Percentiles rank a stretch among this genome's conserved stretches.
Evolutionary conservation across 2,329 filamentous ascomycete species (phyloP).

Genomic region (Pseudogymnoascus sp.): DNA sequence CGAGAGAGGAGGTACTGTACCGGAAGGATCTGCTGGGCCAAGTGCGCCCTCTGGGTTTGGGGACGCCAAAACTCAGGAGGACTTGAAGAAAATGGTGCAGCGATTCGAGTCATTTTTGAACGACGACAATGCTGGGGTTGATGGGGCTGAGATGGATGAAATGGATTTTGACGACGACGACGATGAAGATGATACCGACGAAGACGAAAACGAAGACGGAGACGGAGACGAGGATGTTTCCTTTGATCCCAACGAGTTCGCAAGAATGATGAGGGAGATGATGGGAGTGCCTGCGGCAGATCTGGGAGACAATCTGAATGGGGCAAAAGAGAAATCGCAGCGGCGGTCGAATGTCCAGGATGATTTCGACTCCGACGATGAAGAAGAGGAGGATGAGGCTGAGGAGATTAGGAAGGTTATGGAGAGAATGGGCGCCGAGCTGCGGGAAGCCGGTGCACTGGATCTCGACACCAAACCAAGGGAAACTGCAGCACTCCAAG

Average conservation of each 20-base stretch:
- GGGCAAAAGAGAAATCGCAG: not conserved
- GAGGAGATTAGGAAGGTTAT: conserved; percentile 58
- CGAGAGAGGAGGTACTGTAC: conserved; percentile 28
- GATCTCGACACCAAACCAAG: conserved; percentile 37
- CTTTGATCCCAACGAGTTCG: conserved; percentile 69
- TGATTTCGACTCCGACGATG: conserved; percentile 28
- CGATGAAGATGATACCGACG: conserved; percentile 41
- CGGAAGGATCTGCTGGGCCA: conserved; percentile 21
- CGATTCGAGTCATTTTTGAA: conserved; percentile 90
- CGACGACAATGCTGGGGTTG: conserved; percentile 70
- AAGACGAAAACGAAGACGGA: conserved; percentile 53
- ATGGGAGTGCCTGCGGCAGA: conserved; percentile 55
- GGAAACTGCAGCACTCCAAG: conserved; percentile 27
- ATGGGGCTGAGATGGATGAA: conserved; percentile 66
- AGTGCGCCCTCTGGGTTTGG: conserved; percentile 44
- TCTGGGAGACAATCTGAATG: not conserved
- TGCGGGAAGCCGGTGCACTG: conserved; percentile 60
- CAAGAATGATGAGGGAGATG: conserved; percentile 84
- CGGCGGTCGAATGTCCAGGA: conserved; percentile 15
- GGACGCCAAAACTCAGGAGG: conserved; percentile 58
- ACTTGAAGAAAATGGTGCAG: conserved; percentile 83
- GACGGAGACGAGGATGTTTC: conserved; percentile 70
- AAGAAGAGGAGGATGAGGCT: conserved; percentile 41
- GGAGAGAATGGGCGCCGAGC: conserved; percentile 63
- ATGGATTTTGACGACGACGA: conserved; percentile 53